Evolutionary conservation across 2,329 filamentous ascomycete genomes (phyloP), one percentile per base, ranked within the genome.

Genomic region (Aspergillus brunneoviolaceus): DNA sequence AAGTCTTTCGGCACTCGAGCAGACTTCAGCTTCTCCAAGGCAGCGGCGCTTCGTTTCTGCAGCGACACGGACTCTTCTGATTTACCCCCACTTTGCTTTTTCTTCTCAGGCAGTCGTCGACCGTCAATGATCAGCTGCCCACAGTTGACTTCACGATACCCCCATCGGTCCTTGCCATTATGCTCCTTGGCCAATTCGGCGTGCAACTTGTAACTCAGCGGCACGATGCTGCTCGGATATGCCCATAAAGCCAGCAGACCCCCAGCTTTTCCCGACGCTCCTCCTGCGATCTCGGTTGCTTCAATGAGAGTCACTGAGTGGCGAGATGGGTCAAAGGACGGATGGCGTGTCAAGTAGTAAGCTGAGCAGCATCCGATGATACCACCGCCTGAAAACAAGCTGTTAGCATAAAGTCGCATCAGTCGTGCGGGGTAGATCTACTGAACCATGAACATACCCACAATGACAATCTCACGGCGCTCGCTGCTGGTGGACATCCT

Each of bases 211-310:
- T 92, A 98, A 60, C 91, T 96, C 48, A 98, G 80, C 0, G 91
- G 91, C 0, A 97, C 94, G 45, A 98, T 86, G 69, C 85, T 89
- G 59, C 81, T 82, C 0, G 95, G 95, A 71, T 96, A 97, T 0
- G 94, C 95, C 92, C 94, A 98, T 16, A 93, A 81, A 1, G 89
- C 95, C 23, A 99, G 83, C 4, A 99, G 82, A 1, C 95, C 95
- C 16, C 95, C 95, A 0, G 95, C 94, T 78, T 97, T 98, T 47
- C 95, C 95, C 9, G 92, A 96, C 42, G 95, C 94, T 25, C 91
- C 94, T n/a, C 91, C 87, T 6, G 95, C 95, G 65, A 98, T 88
- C 49, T 87, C 83, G 3, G 87, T 87, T 0, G 95, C 92, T 80
- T 99, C 95, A 57, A 98, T 83, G 31, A 99, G 82, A 1, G 90